A percentile compares a stretch with the other conserved stretches of the same genome.
phyloP scores from a whole-genome alignment of 805 yeast genomes.

The Hanseniaspora clermontiae region DNA sequence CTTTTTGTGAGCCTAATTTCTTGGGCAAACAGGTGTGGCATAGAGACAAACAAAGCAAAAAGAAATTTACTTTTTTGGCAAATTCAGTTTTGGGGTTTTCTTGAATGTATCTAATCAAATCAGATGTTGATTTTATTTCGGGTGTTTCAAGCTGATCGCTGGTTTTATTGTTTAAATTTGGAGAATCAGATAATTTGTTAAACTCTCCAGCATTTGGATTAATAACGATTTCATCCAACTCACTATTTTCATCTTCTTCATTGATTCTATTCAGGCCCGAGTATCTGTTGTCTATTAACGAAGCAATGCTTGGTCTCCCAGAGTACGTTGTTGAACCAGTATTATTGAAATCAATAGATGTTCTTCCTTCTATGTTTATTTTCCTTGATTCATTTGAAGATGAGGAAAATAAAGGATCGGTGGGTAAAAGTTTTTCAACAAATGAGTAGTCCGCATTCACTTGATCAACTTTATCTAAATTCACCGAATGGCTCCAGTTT shows the following conservation, averaged over 20 bases:
- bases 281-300: conserved; percentile 23
- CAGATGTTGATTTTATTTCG: conserved; percentile 44
- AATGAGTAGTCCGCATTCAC: conserved; percentile 19
- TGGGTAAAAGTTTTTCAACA: conserved; percentile 14
- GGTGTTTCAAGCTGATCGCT: conserved; percentile 16
- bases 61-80: conserved; percentile 63
- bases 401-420: neutral
- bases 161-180: neutral
- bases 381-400: neutral
- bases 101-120: conserved; percentile 59
- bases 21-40: conserved; percentile 87
- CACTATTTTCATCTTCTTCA: conserved; percentile 10
- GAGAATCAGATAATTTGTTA: neutral
- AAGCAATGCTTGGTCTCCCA: conserved; percentile 50
- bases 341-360: conserved; percentile 33
- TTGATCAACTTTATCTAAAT: conserved; percentile 19
- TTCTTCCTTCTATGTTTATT: conserved; percentile 17
- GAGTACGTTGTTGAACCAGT: conserved; percentile 31
- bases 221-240: conserved; percentile 2
- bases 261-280: neutral
- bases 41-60: conserved; percentile 66
- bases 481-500: conserved; percentile 76
- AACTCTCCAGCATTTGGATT: neutral
- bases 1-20: conserved; percentile 19
- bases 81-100: conserved; percentile 55